Conservation (phyloP, 2,329 filamentous ascomycete species). For the Cadophora sp. region DNA sequence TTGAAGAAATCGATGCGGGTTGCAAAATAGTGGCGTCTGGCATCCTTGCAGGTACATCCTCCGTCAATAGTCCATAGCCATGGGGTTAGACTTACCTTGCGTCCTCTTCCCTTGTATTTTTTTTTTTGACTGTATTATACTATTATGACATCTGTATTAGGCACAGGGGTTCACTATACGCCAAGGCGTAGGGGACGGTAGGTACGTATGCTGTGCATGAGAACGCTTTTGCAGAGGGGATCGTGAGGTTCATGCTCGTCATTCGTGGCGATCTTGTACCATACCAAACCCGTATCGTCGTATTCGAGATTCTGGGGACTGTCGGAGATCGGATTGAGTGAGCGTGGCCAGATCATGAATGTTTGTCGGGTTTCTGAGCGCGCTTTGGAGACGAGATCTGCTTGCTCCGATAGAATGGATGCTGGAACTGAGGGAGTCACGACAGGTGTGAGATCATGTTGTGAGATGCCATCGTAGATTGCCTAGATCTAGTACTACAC, state of each 20-base stretch:
- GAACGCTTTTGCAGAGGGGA: not conserved
- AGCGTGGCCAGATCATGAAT: not conserved
- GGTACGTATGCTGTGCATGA: conserved; percentile 16
- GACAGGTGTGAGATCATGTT: not conserved
- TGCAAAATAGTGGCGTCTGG: not conserved
- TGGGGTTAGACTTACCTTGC: not conserved
- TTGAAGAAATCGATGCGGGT: not conserved
- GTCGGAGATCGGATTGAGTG: not conserved
- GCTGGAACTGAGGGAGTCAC: conserved; percentile 10
- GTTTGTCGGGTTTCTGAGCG: not conserved
- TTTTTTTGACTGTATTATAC: not conserved
- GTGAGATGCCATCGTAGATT: conserved; percentile 4
- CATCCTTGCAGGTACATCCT: conserved; percentile 11
- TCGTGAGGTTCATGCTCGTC: conserved; percentile 8
- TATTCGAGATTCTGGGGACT: not conserved
- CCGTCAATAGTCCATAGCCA: not conserved
- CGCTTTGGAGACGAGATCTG: conserved; percentile 1
- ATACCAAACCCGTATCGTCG: conserved; percentile 8
- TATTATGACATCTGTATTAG: too few relatives aligned
- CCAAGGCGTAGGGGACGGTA: conserved; percentile 1
- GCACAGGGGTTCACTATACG: not conserved
- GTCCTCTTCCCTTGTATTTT: too few relatives aligned
- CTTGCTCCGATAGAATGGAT: conserved; percentile 15
- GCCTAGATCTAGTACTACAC: conserved; percentile 4
- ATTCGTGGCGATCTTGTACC: conserved; percentile 11